These are phyloP conservation scores for Scedosporium dehoogii DNA, from an alignment of 2,329 filamentous ascomycete species.

Conservation along the genomic window DNA sequence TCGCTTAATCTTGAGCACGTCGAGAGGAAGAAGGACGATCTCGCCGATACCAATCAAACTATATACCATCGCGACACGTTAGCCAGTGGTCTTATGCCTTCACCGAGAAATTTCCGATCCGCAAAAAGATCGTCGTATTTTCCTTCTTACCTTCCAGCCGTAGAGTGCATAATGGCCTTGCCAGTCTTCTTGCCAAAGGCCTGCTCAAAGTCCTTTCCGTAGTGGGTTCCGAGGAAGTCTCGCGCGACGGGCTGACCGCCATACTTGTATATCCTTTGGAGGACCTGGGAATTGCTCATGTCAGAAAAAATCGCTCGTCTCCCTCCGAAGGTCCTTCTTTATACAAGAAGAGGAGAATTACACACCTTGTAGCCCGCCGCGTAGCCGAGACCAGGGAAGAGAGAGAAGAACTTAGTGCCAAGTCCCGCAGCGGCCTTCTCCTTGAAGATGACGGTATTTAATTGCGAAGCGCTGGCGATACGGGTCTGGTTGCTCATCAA, in stretches of 20 bases:
- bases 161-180: constrained; percentile 97
- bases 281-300: constrained; percentile 38
- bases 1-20: constrained; percentile 98
- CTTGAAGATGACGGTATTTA: constrained; percentile 92
- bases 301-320: too few relatives aligned
- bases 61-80: neutral
- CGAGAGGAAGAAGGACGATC: constrained; percentile 86
- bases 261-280: constrained; percentile 98
- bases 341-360: neutral
- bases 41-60: constrained; percentile 95
- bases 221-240: constrained; percentile 74
- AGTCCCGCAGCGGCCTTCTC: constrained; percentile 66
- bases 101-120: too few relatives aligned
- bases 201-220: constrained; percentile 73
- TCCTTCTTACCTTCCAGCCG: constrained; percentile 65
- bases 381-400: constrained; percentile 95
- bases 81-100: too few relatives aligned
- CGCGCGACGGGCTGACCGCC: constrained; percentile 92
- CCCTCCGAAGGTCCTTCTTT: too few relatives aligned
- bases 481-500: constrained; percentile 92
- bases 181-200: constrained; percentile 94
- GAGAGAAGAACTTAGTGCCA: constrained; percentile 76
- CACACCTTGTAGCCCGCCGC: constrained; percentile 88
- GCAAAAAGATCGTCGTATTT: neutral
- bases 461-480: constrained; percentile 37